Percentiles rank a stretch among this genome's conserved stretches.
Evolutionary conservation across 108 stramenopile genomes (phyloP).

Genomic region (Skeletonema tropicum): DNA sequence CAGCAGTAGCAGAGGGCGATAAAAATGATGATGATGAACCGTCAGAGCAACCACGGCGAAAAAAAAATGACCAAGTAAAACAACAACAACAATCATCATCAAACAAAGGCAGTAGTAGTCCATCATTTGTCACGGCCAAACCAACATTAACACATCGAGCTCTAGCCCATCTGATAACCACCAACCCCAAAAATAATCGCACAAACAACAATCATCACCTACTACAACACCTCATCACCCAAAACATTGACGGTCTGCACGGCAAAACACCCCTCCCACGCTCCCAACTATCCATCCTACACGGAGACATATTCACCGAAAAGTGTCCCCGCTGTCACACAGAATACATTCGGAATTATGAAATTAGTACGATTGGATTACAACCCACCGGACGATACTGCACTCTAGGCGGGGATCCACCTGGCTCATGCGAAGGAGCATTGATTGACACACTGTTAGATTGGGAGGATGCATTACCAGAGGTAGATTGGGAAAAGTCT

Average conservation of each 20-base stretch:
- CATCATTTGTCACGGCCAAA: constrained; percentile 14
- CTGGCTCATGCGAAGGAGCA: constrained; percentile 39
- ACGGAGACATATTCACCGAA: constrained; percentile 92
- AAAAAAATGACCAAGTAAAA: constrained; percentile 1
- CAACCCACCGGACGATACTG: constrained; percentile 79
- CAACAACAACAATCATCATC: neutral
- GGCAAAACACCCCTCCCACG: constrained; percentile 71
- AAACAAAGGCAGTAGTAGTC: neutral
- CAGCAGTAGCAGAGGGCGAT: neutral
- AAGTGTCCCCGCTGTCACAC: constrained; percentile 71
- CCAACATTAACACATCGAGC: constrained; percentile 58
- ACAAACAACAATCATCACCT: neutral
- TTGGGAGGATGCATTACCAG: constrained; percentile 87
- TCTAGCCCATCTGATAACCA: constrained; percentile 54
- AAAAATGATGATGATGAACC: constrained; percentile 10
- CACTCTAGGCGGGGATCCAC: constrained; percentile 1
- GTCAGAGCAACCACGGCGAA: neutral
- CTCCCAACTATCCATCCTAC: constrained; percentile 64
- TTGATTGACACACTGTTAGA: constrained; percentile 85
- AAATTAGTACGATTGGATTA: constrained; percentile 84
- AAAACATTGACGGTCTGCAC: constrained; percentile 94
- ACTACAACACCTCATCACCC: constrained; percentile 68
- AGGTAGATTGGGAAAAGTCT: constrained; percentile 66
- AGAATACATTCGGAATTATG: constrained; percentile 77
- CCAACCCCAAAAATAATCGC: constrained; percentile 19